Evolutionary conservation across 257 asterid species (phyloP).

Genomic region (Gardenia jasminoides): DNA sequence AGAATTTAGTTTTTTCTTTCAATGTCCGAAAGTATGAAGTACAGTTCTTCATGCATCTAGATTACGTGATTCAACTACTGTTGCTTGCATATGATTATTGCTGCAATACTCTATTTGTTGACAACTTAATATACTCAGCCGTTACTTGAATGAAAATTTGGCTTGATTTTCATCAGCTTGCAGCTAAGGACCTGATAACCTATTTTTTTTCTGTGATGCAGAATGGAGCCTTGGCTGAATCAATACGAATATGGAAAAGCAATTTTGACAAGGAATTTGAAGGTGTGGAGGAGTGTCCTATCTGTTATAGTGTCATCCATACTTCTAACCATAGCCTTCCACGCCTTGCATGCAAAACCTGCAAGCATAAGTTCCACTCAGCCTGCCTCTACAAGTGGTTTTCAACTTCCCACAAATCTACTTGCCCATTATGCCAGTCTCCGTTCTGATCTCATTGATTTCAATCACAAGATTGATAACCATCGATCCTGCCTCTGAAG

Average conservation of each 20-base stretch:
- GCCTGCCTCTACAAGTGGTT: constrained; percentile 99
- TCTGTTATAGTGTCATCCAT: constrained; percentile 95
- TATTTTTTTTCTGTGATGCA: constrained; percentile 32
- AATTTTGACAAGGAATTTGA: constrained; percentile 97
- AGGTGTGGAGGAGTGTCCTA: constrained; percentile 99
- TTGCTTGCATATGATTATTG: background rate
- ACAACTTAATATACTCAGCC: background rate
- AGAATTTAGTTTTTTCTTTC: background rate
- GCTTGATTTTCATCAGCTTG: background rate
- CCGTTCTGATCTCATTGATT: constrained; percentile 59
- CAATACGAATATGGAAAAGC: constrained; percentile 90
- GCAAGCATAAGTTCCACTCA: constrained; percentile 96
- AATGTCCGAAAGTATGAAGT: background rate
- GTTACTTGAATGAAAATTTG: background rate
- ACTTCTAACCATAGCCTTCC: constrained; percentile 92
- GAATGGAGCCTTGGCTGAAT: constrained; percentile 99
- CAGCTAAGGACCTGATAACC: background rate
- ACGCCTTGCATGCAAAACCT: constrained; percentile 95
- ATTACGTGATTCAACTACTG: no score
- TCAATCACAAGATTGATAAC: background rate
- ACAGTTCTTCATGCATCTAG: background rate
- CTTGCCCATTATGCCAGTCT: constrained; percentile 96
- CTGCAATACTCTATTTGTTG: background rate
- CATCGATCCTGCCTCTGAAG: background rate
- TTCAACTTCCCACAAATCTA: constrained; percentile 97